Percentiles rank a stretch among this genome's conserved stretches.
phyloP scores from a whole-genome alignment of 495 filamentous ascomycete species.

The Rhizodiscina lignyota region DNA sequence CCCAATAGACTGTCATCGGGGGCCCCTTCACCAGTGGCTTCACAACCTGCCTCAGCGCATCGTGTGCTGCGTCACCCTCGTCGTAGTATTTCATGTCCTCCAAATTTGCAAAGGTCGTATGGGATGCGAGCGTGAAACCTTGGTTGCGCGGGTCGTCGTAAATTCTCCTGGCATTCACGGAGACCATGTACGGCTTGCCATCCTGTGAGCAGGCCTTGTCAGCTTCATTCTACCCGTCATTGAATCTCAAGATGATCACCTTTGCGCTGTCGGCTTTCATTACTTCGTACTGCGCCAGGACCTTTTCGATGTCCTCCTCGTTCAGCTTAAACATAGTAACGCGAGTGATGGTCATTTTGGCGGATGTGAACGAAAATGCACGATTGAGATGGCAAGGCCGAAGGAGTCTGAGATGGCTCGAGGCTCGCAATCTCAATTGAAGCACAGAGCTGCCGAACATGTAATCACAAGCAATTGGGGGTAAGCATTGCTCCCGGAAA shows the following conservation, averaged over 20 bases:
- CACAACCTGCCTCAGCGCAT: slow-evolving; percentile 34
- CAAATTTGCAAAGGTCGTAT: slow-evolving; percentile 39
- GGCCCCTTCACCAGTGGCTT: slow-evolving; percentile 14
- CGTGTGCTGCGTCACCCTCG: slow-evolving; percentile 42
- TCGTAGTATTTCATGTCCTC: slow-evolving; percentile 64
- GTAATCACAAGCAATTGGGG: too few species aligned
- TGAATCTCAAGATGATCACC: too few species aligned
- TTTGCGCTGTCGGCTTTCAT: not conserved
- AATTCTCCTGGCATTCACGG: slow-evolving; percentile 25
- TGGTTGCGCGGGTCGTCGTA: slow-evolving; percentile 37
- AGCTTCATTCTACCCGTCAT: too few species aligned
- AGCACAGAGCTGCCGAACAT: too few species aligned
- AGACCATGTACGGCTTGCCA: slow-evolving; percentile 49
- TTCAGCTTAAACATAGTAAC: slow-evolving; percentile 3
- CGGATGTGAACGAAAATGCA: too few species aligned
- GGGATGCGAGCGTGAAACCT: slow-evolving; percentile 45
- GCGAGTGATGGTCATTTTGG: slow-evolving; percentile 1
- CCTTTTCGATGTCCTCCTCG: slow-evolving; percentile 1
- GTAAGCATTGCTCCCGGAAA: too few species aligned
- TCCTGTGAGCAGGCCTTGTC: slow-evolving; percentile 27
- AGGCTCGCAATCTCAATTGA: too few species aligned
- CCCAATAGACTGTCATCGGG: slow-evolving; percentile 12
- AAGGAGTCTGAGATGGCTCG: too few species aligned
- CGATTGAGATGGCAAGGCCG: too few species aligned
- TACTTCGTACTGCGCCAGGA: not conserved